These are phyloP conservation scores for Arachis hypogaea DNA, from an alignment of 306 rosid species.

Conservation along the genomic window DNA sequence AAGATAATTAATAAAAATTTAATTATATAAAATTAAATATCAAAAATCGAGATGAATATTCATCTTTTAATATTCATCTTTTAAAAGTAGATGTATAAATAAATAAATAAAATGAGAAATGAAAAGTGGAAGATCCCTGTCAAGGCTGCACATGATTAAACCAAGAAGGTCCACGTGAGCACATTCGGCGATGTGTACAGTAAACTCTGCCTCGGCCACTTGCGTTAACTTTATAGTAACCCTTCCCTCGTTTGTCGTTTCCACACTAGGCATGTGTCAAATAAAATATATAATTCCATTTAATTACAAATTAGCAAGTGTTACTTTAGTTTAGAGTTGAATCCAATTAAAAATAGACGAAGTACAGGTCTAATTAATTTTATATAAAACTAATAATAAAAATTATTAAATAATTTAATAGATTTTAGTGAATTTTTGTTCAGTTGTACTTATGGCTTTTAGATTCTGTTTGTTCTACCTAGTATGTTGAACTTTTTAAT, in stretches of 20 bases:
- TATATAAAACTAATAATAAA: too few relatives aligned
- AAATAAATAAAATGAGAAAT: neutral
- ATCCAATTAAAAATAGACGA: neutral
- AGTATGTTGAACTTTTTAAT: too few relatives aligned
- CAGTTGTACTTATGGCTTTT: too few relatives aligned
- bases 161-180: conserved; percentile 46
- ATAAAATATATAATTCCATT: neutral
- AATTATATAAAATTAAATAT: too few relatives aligned
- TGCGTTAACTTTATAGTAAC: neutral
- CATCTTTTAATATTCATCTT: too few relatives aligned
- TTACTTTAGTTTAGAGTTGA: neutral
- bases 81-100: too few relatives aligned
- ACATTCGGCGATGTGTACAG: conserved; percentile 27
- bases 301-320: neutral
- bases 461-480: too few relatives aligned
- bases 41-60: too few relatives aligned
- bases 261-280: neutral
- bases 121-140: conserved; percentile 29
- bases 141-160: neutral
- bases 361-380: too few relatives aligned
- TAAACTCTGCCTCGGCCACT: neutral
- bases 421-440: too few relatives aligned
- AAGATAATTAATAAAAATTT: too few relatives aligned
- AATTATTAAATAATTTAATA: too few relatives aligned
- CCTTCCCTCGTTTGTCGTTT: neutral